A percentile compares a stretch with the other conserved stretches of the same genome.
Evolutionary conservation across 1,284 basidiomycete species (phyloP).

Genomic region (Irpex sp.): DNA sequence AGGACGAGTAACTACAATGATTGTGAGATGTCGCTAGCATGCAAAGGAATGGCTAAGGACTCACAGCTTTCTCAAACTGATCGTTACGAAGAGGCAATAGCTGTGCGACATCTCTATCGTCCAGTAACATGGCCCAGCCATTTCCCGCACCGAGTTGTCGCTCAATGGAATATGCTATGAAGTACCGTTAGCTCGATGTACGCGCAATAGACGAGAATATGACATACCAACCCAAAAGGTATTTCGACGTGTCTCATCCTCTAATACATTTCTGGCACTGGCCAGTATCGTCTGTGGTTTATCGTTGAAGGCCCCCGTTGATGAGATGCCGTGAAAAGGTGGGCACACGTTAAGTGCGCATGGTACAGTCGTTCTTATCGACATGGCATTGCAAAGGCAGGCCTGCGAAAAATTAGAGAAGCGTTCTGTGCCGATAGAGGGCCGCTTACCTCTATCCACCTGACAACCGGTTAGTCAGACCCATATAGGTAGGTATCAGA

Average conservation of each 20-base stretch:
- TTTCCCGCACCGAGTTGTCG: conserved; percentile 14
- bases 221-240: conserved; percentile 44
- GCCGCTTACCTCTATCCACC: conserved; percentile 60
- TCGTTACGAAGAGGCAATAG: conserved; percentile 56
- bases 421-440: background rate
- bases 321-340: conserved; percentile 57
- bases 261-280: conserved; percentile 50
- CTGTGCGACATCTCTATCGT: conserved; percentile 65
- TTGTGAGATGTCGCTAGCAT: background rate
- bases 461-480: conserved; percentile 18
- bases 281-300: conserved; percentile 44
- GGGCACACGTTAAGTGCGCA: conserved; percentile 61
- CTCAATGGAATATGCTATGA: conserved; percentile 13
- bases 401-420: conserved; percentile 35
- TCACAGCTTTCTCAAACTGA: conserved; percentile 53
- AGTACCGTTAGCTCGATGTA: background rate
- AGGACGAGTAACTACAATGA: conserved; percentile 39
- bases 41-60: conserved; percentile 16
- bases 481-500: background rate
- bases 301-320: conserved; percentile 35
- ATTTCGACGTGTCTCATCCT: conserved; percentile 65
- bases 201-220: background rate
- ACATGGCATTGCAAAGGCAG: conserved; percentile 51
- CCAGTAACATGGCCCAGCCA: conserved; percentile 16
- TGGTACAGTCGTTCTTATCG: conserved; percentile 54